These are phyloP conservation scores for Calocybe gangraenosa DNA, from an alignment of 768 basidiomycete species.

Conservation along the genomic window DNA sequence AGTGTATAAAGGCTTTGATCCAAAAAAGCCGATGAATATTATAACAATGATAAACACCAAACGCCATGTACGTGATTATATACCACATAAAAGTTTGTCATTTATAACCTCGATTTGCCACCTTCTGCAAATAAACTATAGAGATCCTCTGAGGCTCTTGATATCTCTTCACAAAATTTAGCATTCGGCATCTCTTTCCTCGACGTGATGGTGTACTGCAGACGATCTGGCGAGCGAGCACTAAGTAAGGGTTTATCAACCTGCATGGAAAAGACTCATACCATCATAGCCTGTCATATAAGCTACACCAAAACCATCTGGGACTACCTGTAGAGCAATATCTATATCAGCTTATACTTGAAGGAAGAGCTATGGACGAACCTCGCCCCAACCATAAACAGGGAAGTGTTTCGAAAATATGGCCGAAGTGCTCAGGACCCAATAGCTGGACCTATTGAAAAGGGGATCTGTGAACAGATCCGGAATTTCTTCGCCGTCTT, in stretches of 20 bases:
- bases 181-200: constrained; percentile 80
- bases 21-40: no score
- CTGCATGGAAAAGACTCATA: constrained; percentile 24
- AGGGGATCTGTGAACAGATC: constrained; percentile 75
- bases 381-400: constrained; percentile 93
- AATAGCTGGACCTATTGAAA: constrained; percentile 65
- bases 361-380: constrained; percentile 13
- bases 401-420: constrained; percentile 82
- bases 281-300: constrained; percentile 91
- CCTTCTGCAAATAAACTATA: constrained; percentile 48
- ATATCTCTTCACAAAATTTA: constrained; percentile 68
- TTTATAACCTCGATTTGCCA: constrained; percentile 23
- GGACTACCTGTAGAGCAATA: constrained; percentile 54
- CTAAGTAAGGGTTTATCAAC: constrained; percentile 3
- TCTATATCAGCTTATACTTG: not conserved
- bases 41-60: no score
- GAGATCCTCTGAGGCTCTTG: constrained; percentile 58
- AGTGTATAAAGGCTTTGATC: no score
- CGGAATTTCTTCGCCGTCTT: constrained; percentile 60
- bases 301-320: constrained; percentile 91
- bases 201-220: constrained; percentile 88
- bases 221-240: constrained; percentile 44
- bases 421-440: constrained; percentile 89
- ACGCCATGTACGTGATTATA: no score
- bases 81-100: no score